Percentiles rank a stretch among this genome's conserved stretches.
These are phyloP conservation scores for Artemisia argyi DNA, from an alignment of 129 eudicot genomes.

Conservation along the genomic window DNA sequence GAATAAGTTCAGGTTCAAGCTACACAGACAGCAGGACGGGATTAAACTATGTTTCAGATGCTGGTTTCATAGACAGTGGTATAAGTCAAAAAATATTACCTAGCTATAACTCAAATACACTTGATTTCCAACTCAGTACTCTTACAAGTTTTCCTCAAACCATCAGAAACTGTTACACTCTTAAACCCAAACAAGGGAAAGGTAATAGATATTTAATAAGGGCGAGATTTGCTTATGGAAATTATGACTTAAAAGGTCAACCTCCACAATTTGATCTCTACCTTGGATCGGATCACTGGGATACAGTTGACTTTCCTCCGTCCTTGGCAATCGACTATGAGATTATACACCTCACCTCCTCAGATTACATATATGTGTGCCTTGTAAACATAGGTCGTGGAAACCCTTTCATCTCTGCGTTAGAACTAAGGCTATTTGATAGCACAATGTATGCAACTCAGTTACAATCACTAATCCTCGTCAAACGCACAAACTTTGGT, in stretches of 20 bases:
- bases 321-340: neutral
- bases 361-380: slow-evolving; percentile 33
- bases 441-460: neutral
- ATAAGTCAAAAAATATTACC: neutral
- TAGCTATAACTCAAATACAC: neutral
- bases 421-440: slow-evolving; percentile 19
- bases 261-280: slow-evolving; percentile 40
- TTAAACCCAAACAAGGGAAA: slow-evolving; percentile 37
- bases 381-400: slow-evolving; percentile 25
- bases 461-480: neutral
- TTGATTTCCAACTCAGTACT: neutral
- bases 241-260: slow-evolving; percentile 28
- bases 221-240: slow-evolving; percentile 41
- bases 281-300: slow-evolving; percentile 48
- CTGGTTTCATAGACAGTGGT: too few species aligned
- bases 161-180: slow-evolving; percentile 44
- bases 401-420: slow-evolving; percentile 34
- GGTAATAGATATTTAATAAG: slow-evolving; percentile 33
- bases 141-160: slow-evolving; percentile 49
- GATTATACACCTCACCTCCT: slow-evolving; percentile 31
- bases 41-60: too few species aligned
- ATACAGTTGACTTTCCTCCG: neutral
- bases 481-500: neutral
- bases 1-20: too few species aligned
- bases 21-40: too few species aligned